Evolutionary conservation across 371 early-diverging fungal species (phyloP), one percentile per base, ranked within the genome.

Genomic region (Mycotypha africana): DNA sequence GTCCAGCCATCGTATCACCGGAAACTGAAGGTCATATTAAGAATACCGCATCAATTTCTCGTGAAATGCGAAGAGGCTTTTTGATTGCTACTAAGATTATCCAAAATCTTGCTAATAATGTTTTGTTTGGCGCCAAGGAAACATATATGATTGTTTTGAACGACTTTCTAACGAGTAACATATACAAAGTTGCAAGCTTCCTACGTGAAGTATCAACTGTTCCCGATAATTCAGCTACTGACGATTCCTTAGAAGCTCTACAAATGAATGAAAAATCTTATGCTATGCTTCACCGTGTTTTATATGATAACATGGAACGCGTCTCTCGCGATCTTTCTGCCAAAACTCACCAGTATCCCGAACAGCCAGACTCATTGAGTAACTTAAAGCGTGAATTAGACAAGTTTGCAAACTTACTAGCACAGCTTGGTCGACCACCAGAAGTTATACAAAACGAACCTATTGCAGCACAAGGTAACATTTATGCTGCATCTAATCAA

Each of bases 1-100:
- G 93, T 57, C 97, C 97, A 0, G 92, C 89, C 2, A 93, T 97
- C 53, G 93, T 93, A 9, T 79, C 91, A 0, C 95, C 97, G 2
- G 84, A 84, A 39, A 63, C 65, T 0, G 76, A 76, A 42, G 75
- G 73, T 6, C 42, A 79, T 32, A 42, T 74, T 16, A 57, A 56
- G 33, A 47, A 25, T 21, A 57, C 67, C 0, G 34, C 43, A 6
- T 53, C 54, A 0, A 47, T 57, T 21, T 45, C 65, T 8, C 47
- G 58, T 14, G 69, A 74, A 21, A 65, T 66, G 26, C 82, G 88
- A 12, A 82, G 95, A 36, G 93, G 93, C 5, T 62, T 92, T 39
- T 65, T 95, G 28, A 68, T 95, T 34, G 86, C 87, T 30, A 90
- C 93, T n/a, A 96, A 96, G 60, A 87, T 93, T 8, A 89, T 94